These are phyloP conservation scores for Plasmodium blacklocki DNA, from an alignment of 169 alveolate species.

Conservation along the genomic window DNA sequence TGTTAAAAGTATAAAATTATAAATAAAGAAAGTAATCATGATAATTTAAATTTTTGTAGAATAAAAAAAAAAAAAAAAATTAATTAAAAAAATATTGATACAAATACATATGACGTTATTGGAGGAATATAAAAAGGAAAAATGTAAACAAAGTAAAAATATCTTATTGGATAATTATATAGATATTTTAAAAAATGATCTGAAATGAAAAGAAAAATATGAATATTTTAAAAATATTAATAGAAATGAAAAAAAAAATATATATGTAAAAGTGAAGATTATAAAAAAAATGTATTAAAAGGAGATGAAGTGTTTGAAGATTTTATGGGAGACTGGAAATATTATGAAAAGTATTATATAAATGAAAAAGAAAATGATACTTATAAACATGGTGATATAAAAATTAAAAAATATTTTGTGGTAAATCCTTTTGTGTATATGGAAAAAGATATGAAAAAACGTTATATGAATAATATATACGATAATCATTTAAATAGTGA, in stretches of 20 bases:
- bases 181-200: not conserved
- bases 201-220: not conserved
- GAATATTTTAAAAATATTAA: not conserved
- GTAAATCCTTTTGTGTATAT: not conserved
- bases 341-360: not conserved
- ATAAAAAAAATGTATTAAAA: not conserved
- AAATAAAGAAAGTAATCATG: not conserved
- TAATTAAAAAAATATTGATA: not conserved
- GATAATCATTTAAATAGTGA: not conserved
- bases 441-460: not conserved
- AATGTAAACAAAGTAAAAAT: not conserved
- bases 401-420: not conserved
- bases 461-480: not conserved
- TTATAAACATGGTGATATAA: not conserved
- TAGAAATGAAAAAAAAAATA: not conserved
- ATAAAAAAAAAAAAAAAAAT: not conserved
- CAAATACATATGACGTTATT: not conserved
- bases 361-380: not conserved
- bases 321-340: not conserved
- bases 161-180: not conserved
- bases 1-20: not conserved
- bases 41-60: not conserved
- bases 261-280: not conserved
- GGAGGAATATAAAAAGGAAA: not conserved
- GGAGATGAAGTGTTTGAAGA: not conserved